A percentile compares a stretch with the other conserved stretches of the same genome.
Conservation (phyloP, 1,284 basidiomycete species). For the Coniferiporia sulphurascens region DNA sequence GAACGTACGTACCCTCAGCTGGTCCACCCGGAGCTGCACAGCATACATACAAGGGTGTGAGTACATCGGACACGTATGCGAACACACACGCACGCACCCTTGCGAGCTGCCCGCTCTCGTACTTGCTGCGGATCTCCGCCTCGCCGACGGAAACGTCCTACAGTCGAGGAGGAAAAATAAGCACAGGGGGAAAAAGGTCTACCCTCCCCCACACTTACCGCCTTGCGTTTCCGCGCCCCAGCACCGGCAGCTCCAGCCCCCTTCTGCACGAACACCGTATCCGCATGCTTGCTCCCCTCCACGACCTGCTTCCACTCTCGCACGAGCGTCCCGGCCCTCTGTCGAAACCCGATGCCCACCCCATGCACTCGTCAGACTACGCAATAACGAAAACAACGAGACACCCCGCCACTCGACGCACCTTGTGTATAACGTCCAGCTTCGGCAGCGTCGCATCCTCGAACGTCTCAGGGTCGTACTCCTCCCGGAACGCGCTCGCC, state of each 20-base stretch:
- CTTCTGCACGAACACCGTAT: slow-evolving; percentile 37
- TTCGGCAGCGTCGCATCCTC: slow-evolving; percentile 81
- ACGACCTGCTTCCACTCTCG: slow-evolving; percentile 71
- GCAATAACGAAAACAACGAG: no score
- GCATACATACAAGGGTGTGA: no score
- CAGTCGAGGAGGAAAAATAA: background rate
- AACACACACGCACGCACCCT: slow-evolving; percentile 47
- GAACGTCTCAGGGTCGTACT: slow-evolving; percentile 70
- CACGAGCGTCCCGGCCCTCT: slow-evolving; percentile 76
- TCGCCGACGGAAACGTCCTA: slow-evolving; percentile 60
- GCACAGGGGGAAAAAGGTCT: no score
- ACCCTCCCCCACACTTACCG: no score
- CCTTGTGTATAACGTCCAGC: slow-evolving; percentile 76
- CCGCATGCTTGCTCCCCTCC: slow-evolving; percentile 58
- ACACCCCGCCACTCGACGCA: slow-evolving; percentile 32
- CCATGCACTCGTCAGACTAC: no score
- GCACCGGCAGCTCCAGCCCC: slow-evolving; percentile 40
- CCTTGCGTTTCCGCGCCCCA: slow-evolving; percentile 59
- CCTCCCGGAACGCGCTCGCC: slow-evolving; percentile 87
- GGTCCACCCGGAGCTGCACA: slow-evolving; percentile 66
- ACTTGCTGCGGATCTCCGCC: slow-evolving; percentile 62
- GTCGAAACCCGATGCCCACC: no score
- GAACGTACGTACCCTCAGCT: slow-evolving; percentile 55
- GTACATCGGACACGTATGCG: no score
- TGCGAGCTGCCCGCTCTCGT: slow-evolving; percentile 49